Base-by-base conservation (phyloP, 257 asterid genomes). In the Craterostigma plantagineum region DNA sequence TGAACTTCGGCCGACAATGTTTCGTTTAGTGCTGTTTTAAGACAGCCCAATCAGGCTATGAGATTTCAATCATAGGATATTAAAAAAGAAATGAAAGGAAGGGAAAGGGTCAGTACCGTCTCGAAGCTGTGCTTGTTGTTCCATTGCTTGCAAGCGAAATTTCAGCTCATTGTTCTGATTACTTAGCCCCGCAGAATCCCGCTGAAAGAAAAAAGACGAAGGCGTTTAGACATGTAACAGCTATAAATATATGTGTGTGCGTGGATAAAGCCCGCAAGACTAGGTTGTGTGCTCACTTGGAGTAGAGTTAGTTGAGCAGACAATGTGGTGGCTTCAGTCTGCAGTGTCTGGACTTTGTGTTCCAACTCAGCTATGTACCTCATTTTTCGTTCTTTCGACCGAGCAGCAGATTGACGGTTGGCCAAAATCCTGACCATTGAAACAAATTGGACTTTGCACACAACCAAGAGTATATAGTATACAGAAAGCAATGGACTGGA, bases 361-460 rank as follows among this genome's bases (percentile, higher is more conserved):
- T 77, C 91, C 60, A 77, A 54, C 60, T 77, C 84, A 1, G 75
- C 65, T 43, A 77, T 65, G 48, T 77, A 77, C 59, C 78, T 63
- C 91, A 70, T 67, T 64, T 73, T 77, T 50, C 84, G 58, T 62
- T 73, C 91, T 43, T 77, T 77, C 16, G 91, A 77, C 16, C 91
- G 76, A 1, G 84, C 91, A 63, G 91, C 80, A 50, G 91, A 77
- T 45, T 69, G 80, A 10, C 91, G 80, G 56, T 73, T 77, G 40
- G 91, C 80, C 55, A 77, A 61, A 58, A 77, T 77, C 65, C 84
- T 77, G 10, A 49, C n/a, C n/a, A n/a, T n/a, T n/a, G n/a, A n/a
- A n/a, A n/a, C n/a, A n/a, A n/a, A n/a, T n/a, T n/a, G n/a, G n/a
- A n/a, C n/a, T n/a, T n/a, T n/a, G n/a, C n/a, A n/a, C n/a, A n/a